A percentile compares a stretch with the other conserved stretches of the same genome.
Evolutionary conservation across 176 grass and related monocot species (phyloP).

Genomic region (Canna indica): DNA sequence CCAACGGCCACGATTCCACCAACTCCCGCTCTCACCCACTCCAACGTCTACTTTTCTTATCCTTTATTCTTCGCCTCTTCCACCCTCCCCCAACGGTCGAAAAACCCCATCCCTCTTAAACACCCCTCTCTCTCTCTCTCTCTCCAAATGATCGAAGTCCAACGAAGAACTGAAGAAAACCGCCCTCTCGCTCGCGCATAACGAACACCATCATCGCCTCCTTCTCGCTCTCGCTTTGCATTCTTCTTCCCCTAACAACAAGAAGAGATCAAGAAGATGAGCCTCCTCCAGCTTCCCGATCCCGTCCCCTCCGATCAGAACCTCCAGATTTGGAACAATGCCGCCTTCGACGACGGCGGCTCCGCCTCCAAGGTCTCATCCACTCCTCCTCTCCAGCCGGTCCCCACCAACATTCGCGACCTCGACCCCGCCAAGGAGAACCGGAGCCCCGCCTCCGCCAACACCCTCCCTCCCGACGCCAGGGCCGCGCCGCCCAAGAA

Average conservation of each 20-base stretch:
- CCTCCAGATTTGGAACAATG: conserved; percentile 38
- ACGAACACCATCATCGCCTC: background rate
- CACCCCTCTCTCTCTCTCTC: background rate
- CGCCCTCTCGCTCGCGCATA: background rate
- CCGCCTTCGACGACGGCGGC: conserved; percentile 23
- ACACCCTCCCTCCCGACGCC: background rate
- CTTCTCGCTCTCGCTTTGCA: background rate
- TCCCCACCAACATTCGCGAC: conserved; percentile 17
- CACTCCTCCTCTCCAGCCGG: conserved; percentile 14
- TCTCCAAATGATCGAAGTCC: background rate
- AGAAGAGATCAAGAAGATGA: conserved; percentile 18
- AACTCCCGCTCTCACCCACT: background rate
- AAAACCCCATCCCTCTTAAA: conserved; percentile 20
- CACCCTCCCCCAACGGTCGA: conserved; percentile 32
- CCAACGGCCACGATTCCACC: conserved; percentile 15
- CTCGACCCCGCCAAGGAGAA: conserved; percentile 20
- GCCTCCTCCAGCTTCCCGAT: conserved; percentile 18
- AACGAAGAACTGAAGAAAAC: no score
- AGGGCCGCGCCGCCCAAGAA: background rate
- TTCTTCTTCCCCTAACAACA: background rate
- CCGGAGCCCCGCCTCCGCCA: background rate
- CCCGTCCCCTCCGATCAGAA: background rate
- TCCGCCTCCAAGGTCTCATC: background rate
- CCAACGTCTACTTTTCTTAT: conserved; percentile 31
- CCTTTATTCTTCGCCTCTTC: background rate